Evolutionary conservation across 257 asterid genomes (phyloP).

Genomic region (Scutellaria baicalensis): DNA sequence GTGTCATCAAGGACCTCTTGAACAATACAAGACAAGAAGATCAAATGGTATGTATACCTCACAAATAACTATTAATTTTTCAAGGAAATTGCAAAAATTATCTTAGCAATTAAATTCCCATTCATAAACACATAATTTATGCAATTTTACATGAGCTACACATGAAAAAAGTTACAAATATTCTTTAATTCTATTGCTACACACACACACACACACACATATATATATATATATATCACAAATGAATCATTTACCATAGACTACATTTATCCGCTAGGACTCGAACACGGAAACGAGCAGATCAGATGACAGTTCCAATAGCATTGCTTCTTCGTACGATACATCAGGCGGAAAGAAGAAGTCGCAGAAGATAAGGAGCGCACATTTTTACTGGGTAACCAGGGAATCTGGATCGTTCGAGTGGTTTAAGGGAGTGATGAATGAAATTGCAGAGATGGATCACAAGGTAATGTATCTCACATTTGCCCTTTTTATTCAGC

Average conservation of each 20-base stretch:
- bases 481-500: too few relatives aligned
- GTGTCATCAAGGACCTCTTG: constrained; percentile 80
- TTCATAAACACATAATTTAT: too few relatives aligned
- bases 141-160: too few relatives aligned
- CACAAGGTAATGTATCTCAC: constrained; percentile 38
- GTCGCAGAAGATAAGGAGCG: constrained; percentile 42
- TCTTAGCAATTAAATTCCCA: too few relatives aligned
- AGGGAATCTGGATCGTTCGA: constrained; percentile 91
- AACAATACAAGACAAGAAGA: constrained; percentile 66
- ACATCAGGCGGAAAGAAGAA: constrained; percentile 51
- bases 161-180: too few relatives aligned
- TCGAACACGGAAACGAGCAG: constrained; percentile 61
- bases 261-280: constrained; percentile 34
- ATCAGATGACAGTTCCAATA: constrained; percentile 76
- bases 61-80: too few relatives aligned
- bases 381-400: constrained; percentile 93
- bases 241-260: too few relatives aligned
- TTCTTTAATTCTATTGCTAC: neutral
- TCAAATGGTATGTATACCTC: constrained; percentile 36
- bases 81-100: too few relatives aligned
- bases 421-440: constrained; percentile 96
- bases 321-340: constrained; percentile 49
- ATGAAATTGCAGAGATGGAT: constrained; percentile 92
- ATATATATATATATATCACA: too few relatives aligned
- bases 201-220: too few relatives aligned